Evolutionary conservation across 2,329 filamentous ascomycete species (phyloP), one percentile per base, ranked within the genome.

Genomic region (Chalaropsis thielavioides): DNA sequence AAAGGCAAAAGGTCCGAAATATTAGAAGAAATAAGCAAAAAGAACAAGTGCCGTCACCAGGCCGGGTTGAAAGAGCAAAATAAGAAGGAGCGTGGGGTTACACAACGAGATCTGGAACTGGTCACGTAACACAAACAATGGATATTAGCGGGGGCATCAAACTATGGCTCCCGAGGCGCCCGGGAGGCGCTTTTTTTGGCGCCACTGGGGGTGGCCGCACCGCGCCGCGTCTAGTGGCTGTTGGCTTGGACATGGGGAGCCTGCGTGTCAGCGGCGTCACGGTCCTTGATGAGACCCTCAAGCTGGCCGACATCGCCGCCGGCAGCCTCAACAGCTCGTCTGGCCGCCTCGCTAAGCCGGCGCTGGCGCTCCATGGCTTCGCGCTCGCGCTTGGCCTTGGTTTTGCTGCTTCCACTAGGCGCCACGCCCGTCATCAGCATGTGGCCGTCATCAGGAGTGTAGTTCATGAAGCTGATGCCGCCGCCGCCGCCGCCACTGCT

Each of bases 341-440:
- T n/a, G 3, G 58, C 85, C 7, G 84, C 84, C 73, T 89, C 83
- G 71, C 82, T 86, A 64, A 92, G 72, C 72, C 82, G 80, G 69
- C 86, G 77, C 63, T 82, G 22, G 17, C 51, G 51, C 22, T 27
- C 51, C 2, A 8, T 79, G 1, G 90, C 90, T 76, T 96, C 92
- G 73, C 90, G 88, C 74, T 97, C 92, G 62, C 94, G 79, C 64
- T 91, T 78, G n/a, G 90, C 90, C 73, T 96, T 96, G 8, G 94
- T 97, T 81, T 97, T 97, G 69, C 84, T 89, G 70, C 86, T 91
- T 10, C 94, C 94, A 69, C 87, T 92, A 0, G 92, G 92, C 58
- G 94, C 94, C 13, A 99, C 94, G 4, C 92, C 92, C 7, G 84
- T 90, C 74, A 99, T 83, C 54, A 99, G 86, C 72, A 88, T 83